Conservation (phyloP, 2,329 filamentous ascomycete species). For the Colletotrichum shisoi region DNA sequence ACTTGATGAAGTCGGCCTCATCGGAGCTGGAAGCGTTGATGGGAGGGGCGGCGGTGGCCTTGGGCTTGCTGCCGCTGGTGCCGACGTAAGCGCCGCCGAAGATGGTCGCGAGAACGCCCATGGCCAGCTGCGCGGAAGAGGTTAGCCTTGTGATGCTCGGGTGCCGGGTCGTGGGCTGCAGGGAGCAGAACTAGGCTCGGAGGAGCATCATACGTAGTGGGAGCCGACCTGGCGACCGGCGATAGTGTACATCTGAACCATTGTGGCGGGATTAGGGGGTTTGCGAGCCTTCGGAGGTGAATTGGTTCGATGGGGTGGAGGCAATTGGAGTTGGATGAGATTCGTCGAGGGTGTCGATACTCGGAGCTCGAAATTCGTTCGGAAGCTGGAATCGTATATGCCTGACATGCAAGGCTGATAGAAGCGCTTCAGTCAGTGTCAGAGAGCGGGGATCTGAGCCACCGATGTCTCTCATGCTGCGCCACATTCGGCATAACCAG, state of each 20-base stretch:
- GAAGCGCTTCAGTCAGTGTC: background rate
- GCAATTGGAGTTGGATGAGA: constrained; percentile 44
- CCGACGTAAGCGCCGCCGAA: constrained; percentile 49
- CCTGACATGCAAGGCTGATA: constrained; percentile 30
- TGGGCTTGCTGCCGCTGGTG: constrained; percentile 58
- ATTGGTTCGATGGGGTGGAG: constrained; percentile 44
- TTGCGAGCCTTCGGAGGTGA: constrained; percentile 42
- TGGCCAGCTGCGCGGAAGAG: constrained; percentile 58
- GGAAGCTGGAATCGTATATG: constrained; percentile 32
- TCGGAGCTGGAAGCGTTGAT: constrained; percentile 70
- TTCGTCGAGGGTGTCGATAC: constrained; percentile 33
- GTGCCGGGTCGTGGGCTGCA: constrained; percentile 14
- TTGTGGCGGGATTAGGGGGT: constrained; percentile 49
- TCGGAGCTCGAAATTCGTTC: constrained; percentile 41
- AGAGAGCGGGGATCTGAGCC: constrained; percentile 26
- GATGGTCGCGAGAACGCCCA: constrained; percentile 62
- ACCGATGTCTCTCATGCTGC: background rate
- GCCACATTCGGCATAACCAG: constrained; percentile 6
- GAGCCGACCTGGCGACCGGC: constrained; percentile 68
- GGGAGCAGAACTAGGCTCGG: constrained; percentile 26
- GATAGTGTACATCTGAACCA: constrained; percentile 63
- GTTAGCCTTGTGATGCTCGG: constrained; percentile 40
- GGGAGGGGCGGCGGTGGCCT: constrained; percentile 59
- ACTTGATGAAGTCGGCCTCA: constrained; percentile 73
- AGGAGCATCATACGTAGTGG: constrained; percentile 62